Base-by-base conservation (phyloP, 1,284 basidiomycete species). In the Pholiota adiposa region DNA sequence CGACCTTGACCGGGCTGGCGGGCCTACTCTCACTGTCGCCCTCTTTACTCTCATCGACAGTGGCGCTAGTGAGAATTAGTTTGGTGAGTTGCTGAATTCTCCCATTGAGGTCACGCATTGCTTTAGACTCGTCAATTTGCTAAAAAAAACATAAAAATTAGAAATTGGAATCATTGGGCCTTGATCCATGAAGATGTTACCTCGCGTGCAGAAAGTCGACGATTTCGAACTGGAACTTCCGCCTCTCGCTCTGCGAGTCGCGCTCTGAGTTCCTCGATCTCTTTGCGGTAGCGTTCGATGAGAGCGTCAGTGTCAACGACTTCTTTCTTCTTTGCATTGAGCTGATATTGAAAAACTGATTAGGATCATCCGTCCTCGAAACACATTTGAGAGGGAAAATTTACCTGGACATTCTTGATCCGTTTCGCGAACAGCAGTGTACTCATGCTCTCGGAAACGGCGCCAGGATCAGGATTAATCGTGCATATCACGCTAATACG, bases 401-500 rank as follows among this genome's bases (percentile, higher is more conserved):
- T 7, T 59, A 85, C 83, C 69, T 88, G 84, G 49, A 93, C 91
- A 66, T 86, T 89, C 80, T 96, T 96, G 71, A 96, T 90, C 34
- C 94, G 79, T 66, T 89, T 89, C 0, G 97, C 97, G 72, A 99
- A 98, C 51, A 89, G 83, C 16, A 97, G 77, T 0, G 94, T 97
- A 62, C 89, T 94, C 50, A 88, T 88, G 2, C 87, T 90, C 77
- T 97, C 95, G 2, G 87, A 80, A 5, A 95, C 78, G n/a, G 92
- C 89, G 51, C 74, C 75, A 12, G 77, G 69, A 66, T 93, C 91
- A 0, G 95, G 94, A 69, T 96, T 97, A 71, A 98, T 86, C 0
- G 97, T 98, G 71, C 96, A 98, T 60, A 98, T 92, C 27, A 99
- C 97, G 36, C 94, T 96, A 53, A 99, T 96, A 18, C 94, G 87